phyloP scores from a whole-genome alignment of 2,329 filamentous ascomycete genomes.

The Neonectria hederae region DNA sequence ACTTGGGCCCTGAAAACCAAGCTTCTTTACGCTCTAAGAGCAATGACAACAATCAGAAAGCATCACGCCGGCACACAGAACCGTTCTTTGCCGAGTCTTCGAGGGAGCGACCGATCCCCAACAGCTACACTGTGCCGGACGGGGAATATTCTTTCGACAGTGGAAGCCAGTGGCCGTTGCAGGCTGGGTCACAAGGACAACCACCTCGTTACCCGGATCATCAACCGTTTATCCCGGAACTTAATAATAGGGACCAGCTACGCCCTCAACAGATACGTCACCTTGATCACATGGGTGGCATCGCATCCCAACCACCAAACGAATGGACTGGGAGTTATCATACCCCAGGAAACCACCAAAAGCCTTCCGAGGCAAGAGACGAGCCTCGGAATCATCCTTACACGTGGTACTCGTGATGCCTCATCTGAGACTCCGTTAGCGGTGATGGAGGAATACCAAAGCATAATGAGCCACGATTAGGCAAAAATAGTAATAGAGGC shows the following conservation, averaged over 20 bases:
- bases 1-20: conserved; percentile 39
- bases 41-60: conserved; percentile 18
- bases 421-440: neutral
- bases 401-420: neutral
- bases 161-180: neutral
- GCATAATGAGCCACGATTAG: neutral
- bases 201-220: neutral
- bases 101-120: neutral
- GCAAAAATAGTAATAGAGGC: neutral
- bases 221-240: neutral
- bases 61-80: conserved; percentile 3
- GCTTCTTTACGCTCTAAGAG: conserved; percentile 36
- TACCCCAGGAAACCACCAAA: neutral
- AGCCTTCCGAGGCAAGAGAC: neutral
- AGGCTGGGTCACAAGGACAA: neutral
- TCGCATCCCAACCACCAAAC: neutral
- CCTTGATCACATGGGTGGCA: neutral
- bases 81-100: neutral
- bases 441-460: neutral
- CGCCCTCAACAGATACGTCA: neutral
- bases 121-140: neutral
- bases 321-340: conserved; percentile 2
- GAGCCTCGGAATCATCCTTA: neutral
- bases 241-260: neutral
- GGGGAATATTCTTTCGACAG: conserved; percentile 7